These are phyloP conservation scores for Pulveroboletus sp. DNA, from an alignment of 768 basidiomycete species.

Conservation along the genomic window DNA sequence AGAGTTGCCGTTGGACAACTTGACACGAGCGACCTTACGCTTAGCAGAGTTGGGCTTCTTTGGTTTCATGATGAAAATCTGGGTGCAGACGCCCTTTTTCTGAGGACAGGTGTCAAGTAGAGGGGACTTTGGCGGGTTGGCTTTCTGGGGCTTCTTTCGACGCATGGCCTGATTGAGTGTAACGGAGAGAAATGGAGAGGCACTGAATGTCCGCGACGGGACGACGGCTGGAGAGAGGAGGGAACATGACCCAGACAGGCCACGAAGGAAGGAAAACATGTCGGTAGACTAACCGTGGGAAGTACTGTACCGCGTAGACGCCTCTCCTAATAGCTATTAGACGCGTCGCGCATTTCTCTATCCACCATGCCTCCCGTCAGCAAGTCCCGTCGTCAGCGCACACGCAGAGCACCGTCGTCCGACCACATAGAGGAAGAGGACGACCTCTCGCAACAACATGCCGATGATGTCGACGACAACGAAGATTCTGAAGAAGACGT, in stretches of 20 bases:
- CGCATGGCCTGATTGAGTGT: conserved; percentile 90
- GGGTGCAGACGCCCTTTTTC: conserved; percentile 87
- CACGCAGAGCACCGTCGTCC: conserved; percentile 46
- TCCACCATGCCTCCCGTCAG: conserved; percentile 31
- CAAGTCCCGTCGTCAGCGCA: conserved; percentile 38
- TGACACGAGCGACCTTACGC: conserved; percentile 93
- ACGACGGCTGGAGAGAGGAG: not conserved
- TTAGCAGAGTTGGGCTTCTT: conserved; percentile 99
- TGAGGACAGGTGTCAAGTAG: conserved; percentile 78
- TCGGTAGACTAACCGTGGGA: conserved; percentile 1
- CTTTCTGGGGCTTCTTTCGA: conserved; percentile 56
- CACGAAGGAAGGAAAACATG: conserved; percentile 29
- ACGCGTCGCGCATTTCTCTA: conserved; percentile 18
- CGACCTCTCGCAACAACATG: conserved; percentile 33
- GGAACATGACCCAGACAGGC: conserved; percentile 21
- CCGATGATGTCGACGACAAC: conserved; percentile 40
- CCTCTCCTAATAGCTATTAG: conserved; percentile 28
- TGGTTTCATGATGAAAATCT: conserved; percentile 76
- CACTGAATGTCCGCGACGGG: conserved; percentile 53
- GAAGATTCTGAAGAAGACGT: conserved; percentile 38
- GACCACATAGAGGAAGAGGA: conserved; percentile 60
- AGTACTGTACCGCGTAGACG: conserved; percentile 22
- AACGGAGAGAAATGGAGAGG: conserved; percentile 50
- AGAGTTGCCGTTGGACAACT: conserved; percentile 83
- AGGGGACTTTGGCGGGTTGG: conserved; percentile 59